A percentile compares a stretch with the other conserved stretches of the same genome.
Evolutionary conservation across 768 basidiomycete genomes (phyloP).

Genomic region (Flagelloscypha sp.): DNA sequence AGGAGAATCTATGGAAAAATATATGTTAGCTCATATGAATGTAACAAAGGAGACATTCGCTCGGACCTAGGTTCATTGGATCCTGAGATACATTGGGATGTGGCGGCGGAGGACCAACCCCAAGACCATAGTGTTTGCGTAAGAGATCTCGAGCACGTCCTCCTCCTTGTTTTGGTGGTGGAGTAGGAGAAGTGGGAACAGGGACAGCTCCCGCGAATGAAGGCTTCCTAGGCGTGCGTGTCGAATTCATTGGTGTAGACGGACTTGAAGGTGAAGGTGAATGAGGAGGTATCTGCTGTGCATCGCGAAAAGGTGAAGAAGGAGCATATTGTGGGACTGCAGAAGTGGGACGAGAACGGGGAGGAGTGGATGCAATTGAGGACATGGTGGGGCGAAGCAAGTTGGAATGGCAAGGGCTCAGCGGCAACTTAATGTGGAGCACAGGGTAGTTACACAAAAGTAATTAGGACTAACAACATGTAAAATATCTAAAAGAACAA

Average conservation of each 20-base stretch:
- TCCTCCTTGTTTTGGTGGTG: no score
- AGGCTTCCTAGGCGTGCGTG: neutral
- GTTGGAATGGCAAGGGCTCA: neutral
- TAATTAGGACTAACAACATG: neutral
- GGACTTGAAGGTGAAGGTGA: neutral
- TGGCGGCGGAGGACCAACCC: constrained; percentile 63
- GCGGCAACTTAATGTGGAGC: neutral
- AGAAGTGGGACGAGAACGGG: neutral
- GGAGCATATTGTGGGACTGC: no score
- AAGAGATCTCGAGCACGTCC: constrained; percentile 63
- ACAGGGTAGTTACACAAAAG: neutral
- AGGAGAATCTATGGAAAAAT: constrained; percentile 50
- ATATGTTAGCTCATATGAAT: constrained; percentile 8
- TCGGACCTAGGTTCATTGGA: constrained; percentile 76
- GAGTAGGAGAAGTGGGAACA: no score
- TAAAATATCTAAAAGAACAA: neutral
- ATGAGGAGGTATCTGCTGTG: no score
- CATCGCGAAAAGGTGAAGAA: no score
- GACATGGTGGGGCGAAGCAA: neutral
- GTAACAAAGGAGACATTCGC: constrained; percentile 2
- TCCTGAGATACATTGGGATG: constrained; percentile 50
- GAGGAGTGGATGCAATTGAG: neutral
- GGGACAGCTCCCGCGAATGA: neutral
- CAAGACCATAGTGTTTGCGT: constrained; percentile 82
- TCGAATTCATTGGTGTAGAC: neutral